A percentile compares a stretch with the other conserved stretches of the same genome.
These are phyloP conservation scores for Murraya koenigii DNA, from an alignment of 345 rosid genomes.

Conservation along the genomic window DNA sequence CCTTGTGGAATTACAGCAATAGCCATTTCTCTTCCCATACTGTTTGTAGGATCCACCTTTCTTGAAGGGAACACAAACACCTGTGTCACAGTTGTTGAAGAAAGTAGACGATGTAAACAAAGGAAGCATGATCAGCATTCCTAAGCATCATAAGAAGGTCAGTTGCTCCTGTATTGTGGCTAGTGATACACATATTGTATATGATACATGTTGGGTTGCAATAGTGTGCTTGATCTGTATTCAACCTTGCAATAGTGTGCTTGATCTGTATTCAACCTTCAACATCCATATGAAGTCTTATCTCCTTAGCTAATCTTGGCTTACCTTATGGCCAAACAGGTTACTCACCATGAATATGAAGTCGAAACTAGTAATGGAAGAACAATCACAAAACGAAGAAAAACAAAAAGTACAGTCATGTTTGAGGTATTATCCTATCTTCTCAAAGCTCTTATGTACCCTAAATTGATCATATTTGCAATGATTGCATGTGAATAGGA, in stretches of 20 bases:
- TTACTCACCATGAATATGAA: constrained; percentile 72
- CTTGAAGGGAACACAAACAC: constrained; percentile 48
- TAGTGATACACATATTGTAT: background rate
- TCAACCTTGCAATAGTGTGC: background rate
- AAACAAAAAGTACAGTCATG: constrained; percentile 62
- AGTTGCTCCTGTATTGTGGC: constrained; percentile 1
- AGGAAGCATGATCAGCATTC: constrained; percentile 45
- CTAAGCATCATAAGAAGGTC: constrained; percentile 77
- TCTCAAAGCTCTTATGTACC: background rate
- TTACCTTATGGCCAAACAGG: constrained; percentile 39
- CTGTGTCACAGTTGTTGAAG: constrained; percentile 56
- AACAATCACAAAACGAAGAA: constrained; percentile 67
- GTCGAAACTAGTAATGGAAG: constrained; percentile 61
- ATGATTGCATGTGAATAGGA: background rate
- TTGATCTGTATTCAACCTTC: constrained; percentile 1
- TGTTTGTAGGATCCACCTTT: constrained; percentile 51
- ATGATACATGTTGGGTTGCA: background rate
- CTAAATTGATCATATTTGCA: background rate
- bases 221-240: constrained; percentile 2
- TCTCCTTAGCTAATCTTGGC: constrained; percentile 1
- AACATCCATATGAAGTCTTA: background rate
- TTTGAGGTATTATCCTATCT: constrained; percentile 54
- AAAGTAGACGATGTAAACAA: constrained; percentile 46
- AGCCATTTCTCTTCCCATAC: background rate
- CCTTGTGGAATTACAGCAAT: background rate